These are phyloP conservation scores for Phycomyces nitens DNA, from an alignment of 192 early-diverging fungal species.

Conservation along the genomic window DNA sequence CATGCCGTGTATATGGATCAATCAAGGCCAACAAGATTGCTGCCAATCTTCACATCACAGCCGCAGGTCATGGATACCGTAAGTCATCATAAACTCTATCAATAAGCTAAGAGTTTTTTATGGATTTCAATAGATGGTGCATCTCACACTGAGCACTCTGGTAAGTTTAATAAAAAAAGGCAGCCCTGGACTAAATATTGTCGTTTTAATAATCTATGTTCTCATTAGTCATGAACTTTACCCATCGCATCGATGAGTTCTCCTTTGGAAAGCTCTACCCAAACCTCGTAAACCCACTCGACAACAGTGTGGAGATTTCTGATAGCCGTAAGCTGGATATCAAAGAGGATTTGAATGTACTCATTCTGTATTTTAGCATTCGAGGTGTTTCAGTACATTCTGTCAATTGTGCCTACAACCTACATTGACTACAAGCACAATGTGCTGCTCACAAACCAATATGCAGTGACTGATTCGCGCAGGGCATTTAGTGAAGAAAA, in stretches of 20 bases:
- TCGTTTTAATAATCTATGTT: no score
- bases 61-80: constrained; percentile 83
- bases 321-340: constrained; percentile 40
- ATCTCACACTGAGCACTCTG: constrained; percentile 59
- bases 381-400: constrained; percentile 83
- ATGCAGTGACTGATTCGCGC: constrained; percentile 84
- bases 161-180: constrained; percentile 42
- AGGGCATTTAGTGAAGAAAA: constrained; percentile 29
- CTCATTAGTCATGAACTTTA: constrained; percentile 90
- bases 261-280: constrained; percentile 89
- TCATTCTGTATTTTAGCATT: constrained; percentile 41
- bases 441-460: constrained; percentile 84
- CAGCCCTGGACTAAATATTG: no score
- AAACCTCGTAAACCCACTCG: constrained; percentile 82
- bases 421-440: constrained; percentile 59
- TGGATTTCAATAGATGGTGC: constrained; percentile 32
- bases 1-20: constrained; percentile 74
- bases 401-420: constrained; percentile 78
- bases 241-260: constrained; percentile 87
- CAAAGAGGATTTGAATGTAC: neutral
- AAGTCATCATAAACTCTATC: neutral
- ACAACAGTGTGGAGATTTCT: constrained; percentile 70
- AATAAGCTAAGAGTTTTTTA: neutral
- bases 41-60: constrained; percentile 90
- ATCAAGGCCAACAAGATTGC: constrained; percentile 76